Percentiles rank a stretch among this genome's conserved stretches.
These are phyloP conservation scores for Boletus subcaerulescens DNA, from an alignment of 768 basidiomycete species.

Conservation along the genomic window DNA sequence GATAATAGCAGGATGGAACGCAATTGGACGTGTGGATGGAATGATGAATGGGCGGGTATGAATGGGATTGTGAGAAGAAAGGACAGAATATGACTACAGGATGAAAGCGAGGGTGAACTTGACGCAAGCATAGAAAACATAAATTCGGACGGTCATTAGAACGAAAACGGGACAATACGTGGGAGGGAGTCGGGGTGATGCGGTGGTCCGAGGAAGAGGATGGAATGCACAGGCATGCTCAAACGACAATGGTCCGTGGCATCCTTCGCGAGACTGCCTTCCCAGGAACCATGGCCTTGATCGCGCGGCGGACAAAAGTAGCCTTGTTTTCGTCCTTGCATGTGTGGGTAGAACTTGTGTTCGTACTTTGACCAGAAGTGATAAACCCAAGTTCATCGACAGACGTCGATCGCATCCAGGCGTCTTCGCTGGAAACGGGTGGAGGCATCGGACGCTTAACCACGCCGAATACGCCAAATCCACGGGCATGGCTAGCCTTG, in stretches of 20 bases:
- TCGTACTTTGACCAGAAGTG: slow-evolving; percentile 32
- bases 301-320: slow-evolving; percentile 62
- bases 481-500: slow-evolving; percentile 21
- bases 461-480: slow-evolving; percentile 27
- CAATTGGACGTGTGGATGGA: slow-evolving; percentile 24
- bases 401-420: slow-evolving; percentile 43
- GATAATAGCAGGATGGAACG: slow-evolving; percentile 32
- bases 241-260: slow-evolving; percentile 38
- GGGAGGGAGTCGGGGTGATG: neutral
- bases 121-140: slow-evolving; percentile 16
- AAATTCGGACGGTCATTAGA: slow-evolving; percentile 14
- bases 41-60: slow-evolving; percentile 13
- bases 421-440: slow-evolving; percentile 67
- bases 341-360: slow-evolving; percentile 20
- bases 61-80: slow-evolving; percentile 8
- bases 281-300: slow-evolving; percentile 73
- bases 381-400: slow-evolving; percentile 68
- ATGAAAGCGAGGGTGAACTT: slow-evolving; percentile 10
- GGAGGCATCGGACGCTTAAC: slow-evolving; percentile 63
- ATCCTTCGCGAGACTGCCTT: slow-evolving; percentile 52
- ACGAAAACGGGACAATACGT: slow-evolving; percentile 5
- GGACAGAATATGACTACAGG: slow-evolving; percentile 27
- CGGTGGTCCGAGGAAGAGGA: neutral
- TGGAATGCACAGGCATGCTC: slow-evolving; percentile 2
- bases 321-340: slow-evolving; percentile 47